A percentile compares a stretch with the other conserved stretches of the same genome.
These are phyloP conservation scores for Carnegiea gigantea DNA, from an alignment of 179 eudicot genomes.

Conservation along the genomic window DNA sequence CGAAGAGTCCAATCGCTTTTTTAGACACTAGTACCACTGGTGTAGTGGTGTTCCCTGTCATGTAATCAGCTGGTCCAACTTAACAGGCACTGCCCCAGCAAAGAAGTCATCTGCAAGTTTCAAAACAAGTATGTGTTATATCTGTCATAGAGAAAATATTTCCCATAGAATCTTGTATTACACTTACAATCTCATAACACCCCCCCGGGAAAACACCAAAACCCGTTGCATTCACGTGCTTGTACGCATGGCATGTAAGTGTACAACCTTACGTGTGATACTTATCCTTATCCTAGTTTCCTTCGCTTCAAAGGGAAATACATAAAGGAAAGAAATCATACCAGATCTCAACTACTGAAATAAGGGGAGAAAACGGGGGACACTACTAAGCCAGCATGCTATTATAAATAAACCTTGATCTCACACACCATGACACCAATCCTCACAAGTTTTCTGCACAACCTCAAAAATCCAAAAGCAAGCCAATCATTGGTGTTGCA, in stretches of 20 bases:
- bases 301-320: neutral
- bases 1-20: neutral
- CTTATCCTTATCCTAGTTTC: conserved; percentile 3
- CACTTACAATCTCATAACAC: too few relatives aligned
- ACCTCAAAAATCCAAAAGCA: conserved; percentile 1
- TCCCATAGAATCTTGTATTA: neutral
- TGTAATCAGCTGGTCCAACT: neutral
- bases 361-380: neutral
- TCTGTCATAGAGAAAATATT: neutral
- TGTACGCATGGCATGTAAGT: conserved; percentile 7
- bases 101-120: neutral
- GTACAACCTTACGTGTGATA: neutral
- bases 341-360: neutral
- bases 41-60: neutral
- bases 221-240: neutral
- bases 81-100: neutral
- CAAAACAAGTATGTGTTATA: neutral
- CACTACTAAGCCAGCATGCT: neutral
- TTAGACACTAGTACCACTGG: neutral
- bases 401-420: conserved; percentile 12
- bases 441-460: neutral
- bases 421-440: neutral
- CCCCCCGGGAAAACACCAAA: neutral
- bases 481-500: conserved; percentile 5
- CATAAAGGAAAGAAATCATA: conserved; percentile 1